A percentile compares a stretch with the other conserved stretches of the same genome.
These are phyloP conservation scores for Clarireedia hainanense DNA, from an alignment of 2,329 filamentous ascomycete species.

Conservation along the genomic window DNA sequence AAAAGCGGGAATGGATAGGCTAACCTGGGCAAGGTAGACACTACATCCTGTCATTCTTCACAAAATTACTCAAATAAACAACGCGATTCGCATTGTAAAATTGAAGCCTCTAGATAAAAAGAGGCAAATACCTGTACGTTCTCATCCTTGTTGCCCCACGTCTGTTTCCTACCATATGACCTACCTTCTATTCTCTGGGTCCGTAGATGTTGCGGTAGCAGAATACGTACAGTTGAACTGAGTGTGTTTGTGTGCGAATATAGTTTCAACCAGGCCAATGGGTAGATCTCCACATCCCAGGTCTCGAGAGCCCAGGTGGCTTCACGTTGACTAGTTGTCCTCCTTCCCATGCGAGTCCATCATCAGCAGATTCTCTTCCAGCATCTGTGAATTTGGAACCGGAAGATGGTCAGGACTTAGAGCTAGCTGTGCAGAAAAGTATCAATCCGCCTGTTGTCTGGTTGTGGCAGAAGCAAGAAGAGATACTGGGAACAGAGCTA, in stretches of 20 bases:
- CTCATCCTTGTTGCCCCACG: too few species aligned
- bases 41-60: too few species aligned
- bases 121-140: too few species aligned
- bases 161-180: too few species aligned
- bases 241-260: not conserved
- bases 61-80: too few species aligned
- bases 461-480: slow-evolving; percentile 54
- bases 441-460: slow-evolving; percentile 67
- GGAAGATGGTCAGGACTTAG: not conserved
- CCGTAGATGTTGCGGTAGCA: too few species aligned
- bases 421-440: not conserved
- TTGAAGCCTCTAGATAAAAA: too few species aligned
- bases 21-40: too few species aligned
- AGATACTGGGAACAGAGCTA: slow-evolving; percentile 53
- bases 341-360: not conserved
- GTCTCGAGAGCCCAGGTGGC: not conserved
- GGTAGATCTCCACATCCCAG: not conserved
- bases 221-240: not conserved
- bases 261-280: not conserved
- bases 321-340: not conserved
- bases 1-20: not conserved
- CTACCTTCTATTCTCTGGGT: not conserved
- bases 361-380: not conserved
- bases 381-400: too few species aligned
- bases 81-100: too few species aligned